phyloP scores from a whole-genome alignment of 2,329 filamentous ascomycete genomes.

The Claviceps africana region DNA sequence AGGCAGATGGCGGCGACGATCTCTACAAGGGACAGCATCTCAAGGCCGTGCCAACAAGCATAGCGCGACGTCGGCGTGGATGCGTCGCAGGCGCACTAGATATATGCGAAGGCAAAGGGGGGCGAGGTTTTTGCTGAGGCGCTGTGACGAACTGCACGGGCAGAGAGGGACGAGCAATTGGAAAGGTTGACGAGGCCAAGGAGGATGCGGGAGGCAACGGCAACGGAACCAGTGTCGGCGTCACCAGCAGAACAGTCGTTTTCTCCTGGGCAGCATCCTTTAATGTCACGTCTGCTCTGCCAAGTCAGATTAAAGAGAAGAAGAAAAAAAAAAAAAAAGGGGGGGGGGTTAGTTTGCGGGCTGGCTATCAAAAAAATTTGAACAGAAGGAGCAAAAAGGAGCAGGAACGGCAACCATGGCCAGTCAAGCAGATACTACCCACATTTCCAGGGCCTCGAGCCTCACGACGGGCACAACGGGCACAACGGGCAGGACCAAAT shows the following conservation, averaged over 20 bases:
- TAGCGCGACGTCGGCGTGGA: conserved; percentile 1
- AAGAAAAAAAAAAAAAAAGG: neutral
- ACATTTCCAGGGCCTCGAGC: neutral
- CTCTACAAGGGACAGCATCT: conserved; percentile 20
- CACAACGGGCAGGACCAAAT: neutral
- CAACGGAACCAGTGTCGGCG: neutral
- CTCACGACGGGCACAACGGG: neutral
- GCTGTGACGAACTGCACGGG: too few relatives aligned
- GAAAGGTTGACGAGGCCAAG: neutral
- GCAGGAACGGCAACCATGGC: neutral
- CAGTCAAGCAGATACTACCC: neutral
- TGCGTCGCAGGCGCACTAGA: neutral
- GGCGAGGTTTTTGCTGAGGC: neutral
- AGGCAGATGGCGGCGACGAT: conserved; percentile 33
- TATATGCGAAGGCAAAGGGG: neutral
- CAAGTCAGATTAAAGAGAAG: neutral
- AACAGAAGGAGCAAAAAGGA: neutral
- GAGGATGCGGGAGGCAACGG: neutral
- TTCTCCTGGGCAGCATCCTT: neutral
- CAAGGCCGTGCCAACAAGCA: conserved; percentile 4
- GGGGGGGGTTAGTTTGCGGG: too few relatives aligned
- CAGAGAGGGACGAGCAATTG: neutral
- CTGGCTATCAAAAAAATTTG: too few relatives aligned
- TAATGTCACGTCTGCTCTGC: neutral
- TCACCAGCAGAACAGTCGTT: neutral